Conservation (phyloP, 108 stramenopile genomes). For the Pseudonitzschia multistriata region DNA sequence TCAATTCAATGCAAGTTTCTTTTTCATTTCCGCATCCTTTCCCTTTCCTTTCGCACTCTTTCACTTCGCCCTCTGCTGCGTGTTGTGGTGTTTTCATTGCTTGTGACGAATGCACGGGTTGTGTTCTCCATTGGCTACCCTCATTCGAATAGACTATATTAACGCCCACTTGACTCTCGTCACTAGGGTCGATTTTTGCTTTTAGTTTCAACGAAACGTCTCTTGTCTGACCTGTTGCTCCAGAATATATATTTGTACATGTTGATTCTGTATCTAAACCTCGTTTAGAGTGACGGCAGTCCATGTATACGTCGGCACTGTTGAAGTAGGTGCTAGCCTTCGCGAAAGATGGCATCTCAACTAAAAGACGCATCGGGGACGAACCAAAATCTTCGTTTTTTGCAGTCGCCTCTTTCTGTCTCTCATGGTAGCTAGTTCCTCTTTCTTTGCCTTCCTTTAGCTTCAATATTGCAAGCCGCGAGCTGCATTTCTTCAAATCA, state of each 20-base stretch:
- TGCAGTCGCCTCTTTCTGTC: slow-evolving; percentile 10
- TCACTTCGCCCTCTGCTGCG: neutral
- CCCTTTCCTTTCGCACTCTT: neutral
- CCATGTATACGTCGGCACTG: neutral
- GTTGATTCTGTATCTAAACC: neutral
- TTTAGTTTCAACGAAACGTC: slow-evolving; percentile 11
- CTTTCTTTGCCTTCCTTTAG: slow-evolving; percentile 30
- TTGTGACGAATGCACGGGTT: neutral
- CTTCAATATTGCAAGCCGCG: slow-evolving; percentile 49
- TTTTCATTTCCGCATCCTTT: neutral
- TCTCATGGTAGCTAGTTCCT: neutral
- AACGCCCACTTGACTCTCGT: neutral
- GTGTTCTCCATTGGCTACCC: neutral
- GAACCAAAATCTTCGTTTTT: neutral
- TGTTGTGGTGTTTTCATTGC: neutral
- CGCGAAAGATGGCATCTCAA: slow-evolving; percentile 29
- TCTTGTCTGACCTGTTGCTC: slow-evolving; percentile 9
- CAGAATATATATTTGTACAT: slow-evolving; percentile 6
- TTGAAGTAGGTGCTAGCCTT: slow-evolving; percentile 28
- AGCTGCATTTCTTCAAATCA: slow-evolving; percentile 75
- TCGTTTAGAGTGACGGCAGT: slow-evolving; percentile 20
- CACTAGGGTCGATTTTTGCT: slow-evolving; percentile 7
- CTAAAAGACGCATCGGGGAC: slow-evolving; percentile 24
- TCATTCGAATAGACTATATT: neutral
- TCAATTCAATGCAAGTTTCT: slow-evolving; percentile 4